Evolutionary conservation across 257 asterid species (phyloP).

Genomic region (Lithospermum erythrorhizon): DNA sequence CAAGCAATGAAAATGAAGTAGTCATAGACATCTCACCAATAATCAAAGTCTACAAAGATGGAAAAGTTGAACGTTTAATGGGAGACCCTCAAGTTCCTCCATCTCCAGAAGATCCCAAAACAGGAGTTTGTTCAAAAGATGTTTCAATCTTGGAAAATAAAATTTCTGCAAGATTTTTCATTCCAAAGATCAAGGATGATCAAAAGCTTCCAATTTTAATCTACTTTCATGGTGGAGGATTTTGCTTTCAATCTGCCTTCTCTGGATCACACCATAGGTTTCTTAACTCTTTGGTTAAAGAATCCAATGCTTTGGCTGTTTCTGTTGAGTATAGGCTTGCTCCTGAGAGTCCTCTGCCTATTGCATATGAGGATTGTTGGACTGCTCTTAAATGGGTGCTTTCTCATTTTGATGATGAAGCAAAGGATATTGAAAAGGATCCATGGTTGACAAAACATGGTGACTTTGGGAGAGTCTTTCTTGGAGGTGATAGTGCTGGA

Average conservation of each 20-base stretch:
- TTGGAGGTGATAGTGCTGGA: conserved; percentile 30
- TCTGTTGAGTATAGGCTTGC: conserved; percentile 34
- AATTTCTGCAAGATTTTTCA: conserved; percentile 25
- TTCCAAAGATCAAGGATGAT: conserved; percentile 8
- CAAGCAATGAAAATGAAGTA: conserved; percentile 10
- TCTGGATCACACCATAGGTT: conserved; percentile 16
- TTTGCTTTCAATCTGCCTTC: conserved; percentile 26
- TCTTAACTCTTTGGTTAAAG: conserved; percentile 6
- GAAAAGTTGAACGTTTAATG: conserved; percentile 19
- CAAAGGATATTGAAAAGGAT: not conserved
- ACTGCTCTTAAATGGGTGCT: conserved; percentile 26
- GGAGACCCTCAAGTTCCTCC: conserved; percentile 18
- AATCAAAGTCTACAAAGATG: conserved; percentile 22
- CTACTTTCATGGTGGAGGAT: conserved; percentile 21
- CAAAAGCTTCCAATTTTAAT: conserved; percentile 25
- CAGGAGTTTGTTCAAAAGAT: conserved; percentile 26
- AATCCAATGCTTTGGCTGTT: conserved; percentile 10
- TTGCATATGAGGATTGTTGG: conserved; percentile 39
- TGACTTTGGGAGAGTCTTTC: conserved; percentile 3
- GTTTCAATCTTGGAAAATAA: conserved; percentile 14
- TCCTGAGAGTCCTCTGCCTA: conserved; percentile 42
- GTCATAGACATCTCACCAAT: conserved; percentile 8
- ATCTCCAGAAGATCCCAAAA: conserved; percentile 9
- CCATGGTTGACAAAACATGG: conserved; percentile 15
- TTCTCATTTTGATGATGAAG: conserved; percentile 6